Conservation (phyloP, 257 asterid genomes). For the Cinchona pubescens region DNA sequence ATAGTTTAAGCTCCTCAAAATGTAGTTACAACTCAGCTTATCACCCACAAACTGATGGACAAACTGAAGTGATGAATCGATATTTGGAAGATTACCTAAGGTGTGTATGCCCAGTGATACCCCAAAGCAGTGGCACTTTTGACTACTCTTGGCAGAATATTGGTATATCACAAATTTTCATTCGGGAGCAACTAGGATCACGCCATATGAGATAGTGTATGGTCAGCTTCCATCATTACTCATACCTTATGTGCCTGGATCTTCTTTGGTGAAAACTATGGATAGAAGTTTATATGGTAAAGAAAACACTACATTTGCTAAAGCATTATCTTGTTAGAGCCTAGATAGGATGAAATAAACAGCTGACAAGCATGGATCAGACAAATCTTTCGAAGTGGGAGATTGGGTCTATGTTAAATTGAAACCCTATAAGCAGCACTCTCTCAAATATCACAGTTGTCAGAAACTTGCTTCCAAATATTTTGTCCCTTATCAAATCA, state of each 20-base stretch:
- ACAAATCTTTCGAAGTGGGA: neutral
- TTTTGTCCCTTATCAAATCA: neutral
- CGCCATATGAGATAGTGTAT: neutral
- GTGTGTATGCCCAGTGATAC: neutral
- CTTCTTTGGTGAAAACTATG: neutral
- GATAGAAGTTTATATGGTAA: neutral
- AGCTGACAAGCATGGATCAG: neutral
- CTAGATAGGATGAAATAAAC: neutral
- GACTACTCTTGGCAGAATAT: neutral
- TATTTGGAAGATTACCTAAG: neutral
- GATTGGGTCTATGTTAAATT: neutral
- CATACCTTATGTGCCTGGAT: neutral
- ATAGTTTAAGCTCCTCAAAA: neutral
- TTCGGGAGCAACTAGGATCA: neutral
- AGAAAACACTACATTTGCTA: neutral
- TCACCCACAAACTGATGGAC: no score
- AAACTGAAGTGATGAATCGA: neutral
- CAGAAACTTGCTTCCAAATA: neutral
- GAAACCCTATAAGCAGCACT: neutral
- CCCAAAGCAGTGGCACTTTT: neutral
- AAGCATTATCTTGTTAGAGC: neutral
- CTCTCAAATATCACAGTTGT: neutral
- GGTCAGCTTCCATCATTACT: neutral
- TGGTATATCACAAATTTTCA: neutral
- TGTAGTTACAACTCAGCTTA: neutral